Evolutionary conservation across 305 asterid genomes (phyloP).

Genomic region (Ilex paraguariensis): DNA sequence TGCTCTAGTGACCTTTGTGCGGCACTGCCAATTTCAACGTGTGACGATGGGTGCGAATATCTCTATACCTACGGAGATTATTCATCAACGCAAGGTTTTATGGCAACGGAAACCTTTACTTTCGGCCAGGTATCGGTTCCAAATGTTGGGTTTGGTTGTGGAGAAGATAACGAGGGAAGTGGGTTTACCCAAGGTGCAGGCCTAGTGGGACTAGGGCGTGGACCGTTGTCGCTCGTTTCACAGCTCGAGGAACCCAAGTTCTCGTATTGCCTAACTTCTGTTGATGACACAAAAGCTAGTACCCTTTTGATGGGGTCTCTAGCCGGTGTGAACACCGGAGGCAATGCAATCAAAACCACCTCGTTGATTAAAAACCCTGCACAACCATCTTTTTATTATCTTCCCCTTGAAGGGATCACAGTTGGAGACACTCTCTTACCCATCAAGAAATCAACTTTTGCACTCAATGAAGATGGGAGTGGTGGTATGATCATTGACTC

Average conservation of each 20-base stretch:
- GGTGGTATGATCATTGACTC: constrained; percentile 86
- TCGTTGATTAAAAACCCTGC: constrained; percentile 51
- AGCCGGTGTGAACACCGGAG: constrained; percentile 10
- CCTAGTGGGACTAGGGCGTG: constrained; percentile 77
- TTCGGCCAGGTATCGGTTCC: constrained; percentile 42
- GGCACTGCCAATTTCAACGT: constrained; percentile 48
- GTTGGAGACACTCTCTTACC: constrained; percentile 55
- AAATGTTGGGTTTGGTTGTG: constrained; percentile 69
- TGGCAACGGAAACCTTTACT: constrained; percentile 61
- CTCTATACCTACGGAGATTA: constrained; percentile 69
- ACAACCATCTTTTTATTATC: constrained; percentile 62
- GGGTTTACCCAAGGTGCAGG: constrained; percentile 75
- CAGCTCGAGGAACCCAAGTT: constrained; percentile 68
- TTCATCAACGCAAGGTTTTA: constrained; percentile 59
- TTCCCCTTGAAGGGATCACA: constrained; percentile 64
- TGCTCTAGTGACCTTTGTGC: constrained; percentile 56
- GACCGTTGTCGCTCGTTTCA: constrained; percentile 65
- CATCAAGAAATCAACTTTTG: constrained; percentile 38
- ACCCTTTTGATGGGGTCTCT: constrained; percentile 59
- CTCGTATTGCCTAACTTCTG: constrained; percentile 70
- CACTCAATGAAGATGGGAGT: constrained; percentile 47
- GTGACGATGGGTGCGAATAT: constrained; percentile 48
- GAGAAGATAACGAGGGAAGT: constrained; percentile 56
- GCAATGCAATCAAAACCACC: constrained; percentile 28
- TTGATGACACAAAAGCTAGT: constrained; percentile 42